These are phyloP conservation scores for Aspergillus haitiensis DNA, from an alignment of 495 filamentous ascomycete genomes.

Conservation along the genomic window DNA sequence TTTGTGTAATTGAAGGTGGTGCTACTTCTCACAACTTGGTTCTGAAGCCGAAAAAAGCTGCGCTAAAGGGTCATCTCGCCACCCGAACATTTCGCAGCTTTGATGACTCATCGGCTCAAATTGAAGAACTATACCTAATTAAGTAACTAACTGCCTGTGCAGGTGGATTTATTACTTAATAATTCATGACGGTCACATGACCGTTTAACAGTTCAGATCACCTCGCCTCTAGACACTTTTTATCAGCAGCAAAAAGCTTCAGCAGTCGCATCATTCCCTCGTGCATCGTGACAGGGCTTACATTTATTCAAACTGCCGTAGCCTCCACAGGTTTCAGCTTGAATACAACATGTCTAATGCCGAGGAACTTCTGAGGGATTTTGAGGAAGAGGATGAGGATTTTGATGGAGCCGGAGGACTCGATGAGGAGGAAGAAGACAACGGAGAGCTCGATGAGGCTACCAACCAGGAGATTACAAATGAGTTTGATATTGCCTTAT, in stretches of 20 bases:
- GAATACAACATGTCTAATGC: slow-evolving; percentile 43
- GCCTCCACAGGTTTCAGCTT: not conserved
- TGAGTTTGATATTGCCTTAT: slow-evolving; percentile 90
- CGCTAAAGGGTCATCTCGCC: slow-evolving; percentile 27
- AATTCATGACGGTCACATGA: not conserved
- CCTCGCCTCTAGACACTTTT: not conserved
- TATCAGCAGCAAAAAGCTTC: too few relatives aligned
- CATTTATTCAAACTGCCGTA: too few relatives aligned
- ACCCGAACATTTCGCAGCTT: slow-evolving; percentile 16
- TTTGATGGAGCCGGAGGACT: slow-evolving; percentile 32
- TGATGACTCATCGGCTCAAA: slow-evolving; percentile 26
- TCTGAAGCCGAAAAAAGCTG: slow-evolving; percentile 18
- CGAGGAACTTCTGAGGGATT: slow-evolving; percentile 49
- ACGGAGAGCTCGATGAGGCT: slow-evolving; percentile 30
- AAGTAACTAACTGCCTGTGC: slow-evolving; percentile 8
- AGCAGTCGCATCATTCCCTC: too few relatives aligned
- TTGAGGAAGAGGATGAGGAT: slow-evolving; percentile 43
- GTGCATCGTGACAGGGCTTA: too few relatives aligned
- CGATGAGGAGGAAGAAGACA: slow-evolving; percentile 27
- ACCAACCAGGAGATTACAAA: slow-evolving; percentile 52
- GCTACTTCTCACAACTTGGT: not conserved
- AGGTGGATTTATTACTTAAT: not conserved
- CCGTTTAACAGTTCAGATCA: not conserved
- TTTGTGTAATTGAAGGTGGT: slow-evolving; percentile 1
- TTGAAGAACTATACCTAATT: not conserved